Evolutionary conservation across 176 grass and related monocot genomes (phyloP), one percentile per base, ranked within the genome.

Genomic region (Avena insularis): DNA sequence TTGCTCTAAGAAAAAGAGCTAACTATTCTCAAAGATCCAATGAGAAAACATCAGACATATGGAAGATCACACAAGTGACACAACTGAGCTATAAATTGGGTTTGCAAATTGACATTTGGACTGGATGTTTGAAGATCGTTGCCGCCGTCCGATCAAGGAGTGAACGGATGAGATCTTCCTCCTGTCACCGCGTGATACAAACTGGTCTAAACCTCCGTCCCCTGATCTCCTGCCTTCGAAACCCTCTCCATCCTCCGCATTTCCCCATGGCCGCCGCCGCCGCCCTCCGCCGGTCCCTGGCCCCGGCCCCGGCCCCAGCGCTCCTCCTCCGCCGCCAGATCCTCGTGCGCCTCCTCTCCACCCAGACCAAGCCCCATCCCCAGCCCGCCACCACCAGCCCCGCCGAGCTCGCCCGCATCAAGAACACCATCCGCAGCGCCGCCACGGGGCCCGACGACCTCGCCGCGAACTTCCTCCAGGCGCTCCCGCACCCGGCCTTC

Each of bases 381-480:
- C 71, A 53, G 40, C 8, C 53, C 14, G 15, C 9, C 5, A 33
- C 20, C 4, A 27, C 77, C 29, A 83, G 88, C 67, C 76, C 79
- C 14, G 31, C 88, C 59, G 82, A 89, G 23, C 73, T 92, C 35
- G 55, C 84, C 57, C 23, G 67, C 64, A 64, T 93, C 81, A 95
- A 93, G 85, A 85, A 36, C 81, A 80, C 94, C 71, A 91, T 96
- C 71, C 94, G 91, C 55, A 71, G 51, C 84, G 89, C 89, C 80
- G 80, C 83, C 87, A 83, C 88, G 78, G 57, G 64, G 25, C 87
- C 89, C 2, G 91, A 93, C 49, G 69, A 85, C 56, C 87, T 95
- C 50, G 91, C 87, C 51, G 69, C 59, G 57, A 91, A 91, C 49
- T 93, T 91, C 78, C n/a, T 85, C 11, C 66, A 82, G 21, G 89